A percentile compares a stretch with the other conserved stretches of the same genome.
Evolutionary conservation across 768 basidiomycete genomes (phyloP).

Genomic region (Amanita molliuscula): DNA sequence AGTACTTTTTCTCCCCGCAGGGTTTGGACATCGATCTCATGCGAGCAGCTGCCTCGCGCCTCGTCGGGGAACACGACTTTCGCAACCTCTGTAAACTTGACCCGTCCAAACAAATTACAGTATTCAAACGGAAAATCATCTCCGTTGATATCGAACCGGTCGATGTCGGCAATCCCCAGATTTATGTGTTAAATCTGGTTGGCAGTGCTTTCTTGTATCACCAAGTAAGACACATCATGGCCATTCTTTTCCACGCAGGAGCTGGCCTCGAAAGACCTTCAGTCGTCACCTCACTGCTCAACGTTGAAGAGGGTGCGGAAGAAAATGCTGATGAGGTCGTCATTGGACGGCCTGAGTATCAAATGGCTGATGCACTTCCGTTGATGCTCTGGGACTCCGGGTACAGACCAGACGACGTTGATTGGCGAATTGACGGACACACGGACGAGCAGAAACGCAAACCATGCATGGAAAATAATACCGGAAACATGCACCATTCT

Average conservation of each 20-base stretch:
- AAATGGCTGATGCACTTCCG: conserved; percentile 89
- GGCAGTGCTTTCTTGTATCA: conserved; percentile 91
- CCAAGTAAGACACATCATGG: conserved; percentile 94
- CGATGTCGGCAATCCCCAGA: conserved; percentile 18
- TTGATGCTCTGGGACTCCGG: conserved; percentile 88
- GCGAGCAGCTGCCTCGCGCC: conserved; percentile 57
- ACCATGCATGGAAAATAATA: conserved; percentile 13
- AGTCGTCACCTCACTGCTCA: conserved; percentile 64
- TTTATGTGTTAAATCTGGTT: conserved; percentile 74
- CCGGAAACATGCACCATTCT: conserved; percentile 36
- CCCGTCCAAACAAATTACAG: conserved; percentile 80
- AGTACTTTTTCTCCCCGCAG: conserved; percentile 82
- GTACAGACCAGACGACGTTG: conserved; percentile 54
- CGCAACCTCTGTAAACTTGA: conserved; percentile 94
- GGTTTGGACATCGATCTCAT: conserved; percentile 65
- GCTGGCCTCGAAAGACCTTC: conserved; percentile 64
- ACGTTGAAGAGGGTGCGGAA: conserved; percentile 44
- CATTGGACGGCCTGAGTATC: conserved; percentile 75
- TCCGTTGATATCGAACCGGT: conserved; percentile 53
- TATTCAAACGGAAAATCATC: conserved; percentile 60
- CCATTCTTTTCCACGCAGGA: conserved; percentile 82
- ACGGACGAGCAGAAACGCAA: conserved; percentile 19
- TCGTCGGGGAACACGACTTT: conserved; percentile 91
- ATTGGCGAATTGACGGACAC: conserved; percentile 56
- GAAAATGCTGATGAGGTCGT: conserved; percentile 28